phyloP scores from a whole-genome alignment of 768 basidiomycete species.

The Mycena vitilis region DNA sequence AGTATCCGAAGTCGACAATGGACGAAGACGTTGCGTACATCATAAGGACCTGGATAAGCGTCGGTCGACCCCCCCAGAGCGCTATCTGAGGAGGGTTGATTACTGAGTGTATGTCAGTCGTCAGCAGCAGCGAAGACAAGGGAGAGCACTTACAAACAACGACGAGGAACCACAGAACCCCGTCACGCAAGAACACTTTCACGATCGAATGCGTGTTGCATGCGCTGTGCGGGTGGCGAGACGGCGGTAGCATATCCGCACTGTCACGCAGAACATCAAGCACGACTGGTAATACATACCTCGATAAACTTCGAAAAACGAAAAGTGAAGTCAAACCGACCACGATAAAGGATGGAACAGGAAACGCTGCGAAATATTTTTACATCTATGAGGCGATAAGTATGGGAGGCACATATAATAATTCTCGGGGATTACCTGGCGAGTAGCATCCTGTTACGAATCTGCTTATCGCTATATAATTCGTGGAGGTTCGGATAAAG shows the following conservation, averaged over 20 bases:
- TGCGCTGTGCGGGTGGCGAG: constrained; percentile 4
- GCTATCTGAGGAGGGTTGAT: constrained; percentile 10
- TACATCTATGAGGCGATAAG: background rate
- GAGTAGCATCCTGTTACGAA: constrained; percentile 7
- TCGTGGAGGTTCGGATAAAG: background rate
- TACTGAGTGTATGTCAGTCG: constrained; percentile 4
- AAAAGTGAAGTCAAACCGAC: background rate
- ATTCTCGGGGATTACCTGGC: background rate
- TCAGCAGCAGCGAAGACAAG: too few relatives aligned
- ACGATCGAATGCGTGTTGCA: constrained; percentile 14
- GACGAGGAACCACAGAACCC: constrained; percentile 22
- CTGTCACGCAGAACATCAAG: constrained; percentile 14
- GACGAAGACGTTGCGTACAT: background rate
- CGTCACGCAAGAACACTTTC: constrained; percentile 15
- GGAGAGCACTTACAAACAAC: background rate
- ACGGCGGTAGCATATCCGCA: constrained; percentile 14
- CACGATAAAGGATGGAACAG: background rate
- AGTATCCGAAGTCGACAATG: background rate
- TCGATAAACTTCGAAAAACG: too few relatives aligned
- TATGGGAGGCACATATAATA: background rate
- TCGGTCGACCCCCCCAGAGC: constrained; percentile 18
- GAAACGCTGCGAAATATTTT: constrained; percentile 1
- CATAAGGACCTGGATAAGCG: constrained; percentile 16
- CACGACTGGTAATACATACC: background rate
- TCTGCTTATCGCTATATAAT: background rate